Conservation (phyloP, 306 rosid genomes). For the Lablab purpureus region DNA sequence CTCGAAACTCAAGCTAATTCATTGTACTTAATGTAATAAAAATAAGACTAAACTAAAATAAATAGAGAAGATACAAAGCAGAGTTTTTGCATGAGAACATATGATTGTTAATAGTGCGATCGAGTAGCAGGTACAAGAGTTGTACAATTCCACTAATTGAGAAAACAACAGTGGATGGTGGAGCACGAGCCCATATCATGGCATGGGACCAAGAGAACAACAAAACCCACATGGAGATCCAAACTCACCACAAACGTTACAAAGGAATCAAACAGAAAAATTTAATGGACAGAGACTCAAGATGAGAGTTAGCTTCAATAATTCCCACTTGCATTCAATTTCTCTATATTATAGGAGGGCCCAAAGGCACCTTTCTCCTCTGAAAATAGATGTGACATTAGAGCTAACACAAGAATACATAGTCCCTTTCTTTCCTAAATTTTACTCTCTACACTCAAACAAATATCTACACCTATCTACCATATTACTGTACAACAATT, state of each 20-base stretch:
- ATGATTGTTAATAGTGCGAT: conserved; percentile 1
- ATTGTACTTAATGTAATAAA: too few relatives aligned
- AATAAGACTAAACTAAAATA: neutral
- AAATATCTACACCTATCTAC: conserved; percentile 12
- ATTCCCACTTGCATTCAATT: conserved; percentile 49
- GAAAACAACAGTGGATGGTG: conserved; percentile 21
- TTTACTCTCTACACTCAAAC: neutral
- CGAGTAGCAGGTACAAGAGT: conserved; percentile 33
- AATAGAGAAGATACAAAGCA: neutral
- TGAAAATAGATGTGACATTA: conserved; percentile 55
- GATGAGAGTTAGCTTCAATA: conserved; percentile 54
- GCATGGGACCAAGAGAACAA: conserved; percentile 46
- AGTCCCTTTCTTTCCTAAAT: neutral
- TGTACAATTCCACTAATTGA: conserved; percentile 52
- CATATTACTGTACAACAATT: conserved; percentile 5
- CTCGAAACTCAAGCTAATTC: too few relatives aligned
- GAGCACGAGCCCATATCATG: conserved; percentile 43
- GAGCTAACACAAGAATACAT: conserved; percentile 51
- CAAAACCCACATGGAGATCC: conserved; percentile 42
- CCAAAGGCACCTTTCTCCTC: conserved; percentile 39
- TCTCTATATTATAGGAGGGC: conserved; percentile 32
- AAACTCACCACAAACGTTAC: conserved; percentile 50
- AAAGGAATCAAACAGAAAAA: conserved; percentile 41
- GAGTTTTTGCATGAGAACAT: neutral
- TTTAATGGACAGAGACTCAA: conserved; percentile 50